A percentile compares a stretch with the other conserved stretches of the same genome.
Conservation (phyloP, 2,329 filamentous ascomycete genomes). For the Tolypocladium sp. region DNA sequence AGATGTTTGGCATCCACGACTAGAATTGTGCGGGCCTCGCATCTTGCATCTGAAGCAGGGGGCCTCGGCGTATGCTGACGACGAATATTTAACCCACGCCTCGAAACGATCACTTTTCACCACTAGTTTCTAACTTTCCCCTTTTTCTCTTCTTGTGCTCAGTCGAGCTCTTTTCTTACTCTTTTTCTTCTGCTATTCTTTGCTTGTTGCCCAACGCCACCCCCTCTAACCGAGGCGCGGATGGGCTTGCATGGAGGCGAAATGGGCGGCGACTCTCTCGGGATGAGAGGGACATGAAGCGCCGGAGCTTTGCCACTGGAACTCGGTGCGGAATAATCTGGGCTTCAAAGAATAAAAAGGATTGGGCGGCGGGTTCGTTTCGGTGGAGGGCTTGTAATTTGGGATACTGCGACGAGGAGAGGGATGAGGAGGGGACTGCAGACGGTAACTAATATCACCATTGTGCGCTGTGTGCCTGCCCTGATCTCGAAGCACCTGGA, state of each 20-base stretch:
- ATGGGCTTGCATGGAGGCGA: not conserved
- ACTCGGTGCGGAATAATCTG: not conserved
- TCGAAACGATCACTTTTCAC: not conserved
- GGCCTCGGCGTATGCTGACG: not conserved
- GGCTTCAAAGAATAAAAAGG: not conserved
- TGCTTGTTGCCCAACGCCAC: not conserved
- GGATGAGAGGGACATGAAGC: not conserved
- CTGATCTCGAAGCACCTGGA: too few species aligned
- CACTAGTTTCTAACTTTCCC: too few species aligned
- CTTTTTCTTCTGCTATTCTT: not conserved
- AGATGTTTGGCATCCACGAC: conserved; percentile 49
- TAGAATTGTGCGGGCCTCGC: conserved; percentile 15
- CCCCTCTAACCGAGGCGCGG: not conserved
- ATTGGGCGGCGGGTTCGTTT: not conserved
- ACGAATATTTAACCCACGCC: not conserved
- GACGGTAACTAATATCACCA: not conserved
- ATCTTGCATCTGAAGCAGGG: not conserved
- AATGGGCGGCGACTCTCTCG: not conserved
- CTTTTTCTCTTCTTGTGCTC: not conserved
- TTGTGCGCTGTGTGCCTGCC: not conserved
- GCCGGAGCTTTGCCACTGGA: not conserved
- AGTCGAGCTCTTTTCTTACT: not conserved
- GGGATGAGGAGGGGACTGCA: not conserved
- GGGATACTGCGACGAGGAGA: not conserved
- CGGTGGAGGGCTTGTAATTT: not conserved